phyloP scores from a whole-genome alignment of 805 yeast genomes.

The Dipodascopsis tothii region DNA sequence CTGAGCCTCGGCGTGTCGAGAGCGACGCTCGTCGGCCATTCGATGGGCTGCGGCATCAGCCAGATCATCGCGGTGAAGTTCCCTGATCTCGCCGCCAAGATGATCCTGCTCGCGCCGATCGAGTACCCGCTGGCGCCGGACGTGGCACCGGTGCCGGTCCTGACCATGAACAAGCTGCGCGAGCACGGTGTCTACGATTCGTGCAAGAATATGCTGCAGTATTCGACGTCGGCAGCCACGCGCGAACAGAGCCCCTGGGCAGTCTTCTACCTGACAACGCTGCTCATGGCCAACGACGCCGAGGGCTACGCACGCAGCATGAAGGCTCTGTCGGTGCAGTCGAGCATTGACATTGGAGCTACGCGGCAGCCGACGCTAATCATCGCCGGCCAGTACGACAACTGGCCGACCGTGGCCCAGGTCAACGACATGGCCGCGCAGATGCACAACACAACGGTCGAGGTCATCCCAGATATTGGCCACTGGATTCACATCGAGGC shows the following conservation, averaged over 20 bases:
- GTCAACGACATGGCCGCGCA: not conserved
- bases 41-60: conserved; percentile 16
- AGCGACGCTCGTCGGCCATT: conserved; percentile 8
- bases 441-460: conserved; percentile 1
- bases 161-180: conserved; percentile 1
- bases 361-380: conserved; percentile 1
- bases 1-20: conserved; percentile 1
- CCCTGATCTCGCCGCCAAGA: conserved; percentile 7
- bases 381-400: conserved; percentile 9
- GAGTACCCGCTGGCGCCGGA: conserved; percentile 5
- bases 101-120: conserved; percentile 12
- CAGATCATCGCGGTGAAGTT: conserved; percentile 5
- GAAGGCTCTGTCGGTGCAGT: conserved; percentile 6
- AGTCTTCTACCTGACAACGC: conserved; percentile 8
- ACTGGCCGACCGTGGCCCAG: conserved; percentile 9
- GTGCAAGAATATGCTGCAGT: conserved; percentile 1
- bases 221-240: conserved; percentile 3
- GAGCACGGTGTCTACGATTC: conserved; percentile 1
- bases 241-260: conserved; percentile 7
- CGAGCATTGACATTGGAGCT: conserved; percentile 1
- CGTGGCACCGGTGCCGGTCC: not conserved
- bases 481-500: not conserved
- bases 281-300: conserved; percentile 7
- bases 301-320: conserved; percentile 14
- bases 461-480: not conserved